Percentiles rank a stretch among this genome's conserved stretches.
phyloP scores from a whole-genome alignment of 495 filamentous ascomycete species.

The Poronia punctata region DNA sequence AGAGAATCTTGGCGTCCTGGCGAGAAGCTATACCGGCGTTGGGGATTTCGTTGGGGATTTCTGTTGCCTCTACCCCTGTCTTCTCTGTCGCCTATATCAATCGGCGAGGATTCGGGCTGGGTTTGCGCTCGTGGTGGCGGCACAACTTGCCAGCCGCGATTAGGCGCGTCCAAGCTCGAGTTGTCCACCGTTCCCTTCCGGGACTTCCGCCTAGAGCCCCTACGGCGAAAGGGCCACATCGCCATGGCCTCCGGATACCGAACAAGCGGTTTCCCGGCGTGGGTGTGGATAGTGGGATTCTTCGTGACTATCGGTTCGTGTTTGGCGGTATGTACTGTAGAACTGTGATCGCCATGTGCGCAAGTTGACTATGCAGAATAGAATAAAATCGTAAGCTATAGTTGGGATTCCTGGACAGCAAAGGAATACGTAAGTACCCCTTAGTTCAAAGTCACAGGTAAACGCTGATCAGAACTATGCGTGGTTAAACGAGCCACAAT shows the following conservation, averaged over 20 bases:
- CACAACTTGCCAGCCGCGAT: constrained; percentile 18
- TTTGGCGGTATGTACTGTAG: constrained; percentile 17
- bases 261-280: constrained; percentile 10
- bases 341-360: constrained; percentile 28
- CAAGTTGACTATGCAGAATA: constrained; percentile 7
- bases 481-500: background rate
- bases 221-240: constrained; percentile 74
- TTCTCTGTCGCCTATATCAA: constrained; percentile 13
- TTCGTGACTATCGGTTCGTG: constrained; percentile 17
- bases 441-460: no score
- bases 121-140: constrained; percentile 33
- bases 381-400: background rate
- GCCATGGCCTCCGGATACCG: constrained; percentile 51
- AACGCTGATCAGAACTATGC: no score
- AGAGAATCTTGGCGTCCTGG: constrained; percentile 44
- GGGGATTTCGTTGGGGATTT: constrained; percentile 44
- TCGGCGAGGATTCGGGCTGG: constrained; percentile 23
- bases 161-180: constrained; percentile 22
- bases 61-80: constrained; percentile 33
- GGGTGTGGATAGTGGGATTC: constrained; percentile 9
- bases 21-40: constrained; percentile 47
- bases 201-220: constrained; percentile 44
- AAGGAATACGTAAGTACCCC: no score
- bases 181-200: constrained; percentile 28
- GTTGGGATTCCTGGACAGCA: no score